Evolutionary conservation across 148 eudicot species (phyloP).

Genomic region (Diospyros kaki): DNA sequence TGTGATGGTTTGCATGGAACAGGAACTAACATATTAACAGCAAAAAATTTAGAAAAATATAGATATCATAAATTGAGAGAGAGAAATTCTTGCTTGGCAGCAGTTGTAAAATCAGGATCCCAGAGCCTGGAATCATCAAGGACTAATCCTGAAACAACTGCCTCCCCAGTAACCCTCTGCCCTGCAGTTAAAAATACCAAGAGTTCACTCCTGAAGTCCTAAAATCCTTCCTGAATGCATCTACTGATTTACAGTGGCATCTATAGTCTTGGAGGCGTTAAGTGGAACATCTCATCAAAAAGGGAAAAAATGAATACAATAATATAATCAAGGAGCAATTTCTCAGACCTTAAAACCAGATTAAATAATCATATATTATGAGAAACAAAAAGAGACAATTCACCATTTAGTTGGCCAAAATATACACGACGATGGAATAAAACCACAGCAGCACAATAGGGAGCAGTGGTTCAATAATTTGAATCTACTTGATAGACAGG

Average conservation of each 20-base stretch:
- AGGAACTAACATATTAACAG: background rate
- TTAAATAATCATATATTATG: background rate
- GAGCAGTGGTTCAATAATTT: background rate
- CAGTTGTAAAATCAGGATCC: slow-evolving; percentile 85
- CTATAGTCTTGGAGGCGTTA: background rate
- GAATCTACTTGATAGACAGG: background rate
- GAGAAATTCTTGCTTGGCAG: slow-evolving; percentile 62
- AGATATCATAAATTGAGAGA: background rate
- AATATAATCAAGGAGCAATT: background rate
- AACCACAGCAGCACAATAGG: background rate
- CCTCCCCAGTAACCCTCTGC: slow-evolving; percentile 88
- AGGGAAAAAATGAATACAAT: background rate
- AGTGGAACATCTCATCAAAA: background rate
- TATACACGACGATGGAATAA: background rate
- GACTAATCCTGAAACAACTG: slow-evolving; percentile 78
- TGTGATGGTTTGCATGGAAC: background rate
- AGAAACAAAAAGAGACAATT: background rate
- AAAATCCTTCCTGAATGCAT: background rate
- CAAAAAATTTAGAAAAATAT: background rate
- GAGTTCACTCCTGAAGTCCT: background rate
- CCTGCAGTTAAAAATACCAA: slow-evolving; percentile 43
- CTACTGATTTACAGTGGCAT: background rate
- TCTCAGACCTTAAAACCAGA: background rate
- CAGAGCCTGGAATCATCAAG: slow-evolving; percentile 86
- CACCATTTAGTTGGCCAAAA: background rate